A percentile compares a stretch with the other conserved stretches of the same genome.
Evolutionary conservation across 176 grass and related monocot genomes (phyloP).

Genomic region (Tuctoria greenei): DNA sequence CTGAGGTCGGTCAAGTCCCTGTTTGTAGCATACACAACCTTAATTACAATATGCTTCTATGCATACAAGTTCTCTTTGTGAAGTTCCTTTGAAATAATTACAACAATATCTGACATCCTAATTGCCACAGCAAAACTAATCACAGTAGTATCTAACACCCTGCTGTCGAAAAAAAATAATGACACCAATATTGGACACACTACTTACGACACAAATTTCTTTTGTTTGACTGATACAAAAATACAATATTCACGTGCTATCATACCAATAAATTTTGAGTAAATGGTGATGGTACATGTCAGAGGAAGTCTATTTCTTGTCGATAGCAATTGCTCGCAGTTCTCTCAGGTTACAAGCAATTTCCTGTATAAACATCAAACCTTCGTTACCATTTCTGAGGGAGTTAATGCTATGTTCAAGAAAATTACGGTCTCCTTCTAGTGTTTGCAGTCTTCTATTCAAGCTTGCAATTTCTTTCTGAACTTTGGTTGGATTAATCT

Average conservation of each 20-base stretch:
- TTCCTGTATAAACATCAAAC: slow-evolving; percentile 55
- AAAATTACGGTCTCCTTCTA: slow-evolving; percentile 63
- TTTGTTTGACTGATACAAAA: neutral
- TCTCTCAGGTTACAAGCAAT: slow-evolving; percentile 56
- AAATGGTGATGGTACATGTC: slow-evolving; percentile 14
- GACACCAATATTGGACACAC: slow-evolving; percentile 3
- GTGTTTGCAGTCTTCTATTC: slow-evolving; percentile 52
- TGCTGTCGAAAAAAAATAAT: neutral
- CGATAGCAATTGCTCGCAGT: slow-evolving; percentile 44
- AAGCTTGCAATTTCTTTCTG: slow-evolving; percentile 52
- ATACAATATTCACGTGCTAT: slow-evolving; percentile 15
- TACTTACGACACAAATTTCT: slow-evolving; percentile 3
- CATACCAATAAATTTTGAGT: neutral
- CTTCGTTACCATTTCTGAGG: slow-evolving; percentile 57
- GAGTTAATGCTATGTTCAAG: slow-evolving; percentile 72
- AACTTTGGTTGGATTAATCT: slow-evolving; percentile 40
- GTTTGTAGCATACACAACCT: neutral
- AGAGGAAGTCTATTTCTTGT: slow-evolving; percentile 16
- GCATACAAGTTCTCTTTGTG: neutral
- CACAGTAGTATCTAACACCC: no score
- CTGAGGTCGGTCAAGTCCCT: no score
- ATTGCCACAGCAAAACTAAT: neutral
- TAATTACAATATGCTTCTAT: neutral
- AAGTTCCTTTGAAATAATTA: slow-evolving; percentile 21
- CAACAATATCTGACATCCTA: neutral